A percentile compares a stretch with the other conserved stretches of the same genome.
phyloP scores from a whole-genome alignment of 192 early-diverging fungal species.

The Backusella morwellensis region DNA sequence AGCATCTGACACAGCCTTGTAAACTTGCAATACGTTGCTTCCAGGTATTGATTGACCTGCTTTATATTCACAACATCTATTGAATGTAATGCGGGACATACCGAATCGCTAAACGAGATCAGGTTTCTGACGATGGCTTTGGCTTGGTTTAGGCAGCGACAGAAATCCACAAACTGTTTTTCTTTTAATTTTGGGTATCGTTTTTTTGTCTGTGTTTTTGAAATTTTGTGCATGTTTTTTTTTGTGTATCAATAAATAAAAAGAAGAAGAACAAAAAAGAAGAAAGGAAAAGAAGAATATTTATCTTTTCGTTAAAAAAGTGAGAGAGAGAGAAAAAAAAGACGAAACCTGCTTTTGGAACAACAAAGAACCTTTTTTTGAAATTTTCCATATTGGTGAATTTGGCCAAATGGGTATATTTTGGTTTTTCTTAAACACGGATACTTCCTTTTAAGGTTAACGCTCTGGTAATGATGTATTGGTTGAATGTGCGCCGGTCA shows the following conservation, averaged over 20 bases:
- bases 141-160: conserved; percentile 27
- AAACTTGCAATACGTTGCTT: conserved; percentile 25
- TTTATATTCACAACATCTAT: neutral
- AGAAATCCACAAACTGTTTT: conserved; percentile 22
- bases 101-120: conserved; percentile 14
- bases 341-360: neutral
- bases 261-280: neutral
- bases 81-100: conserved; percentile 13
- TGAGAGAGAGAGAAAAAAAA: neutral
- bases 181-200: conserved; percentile 5
- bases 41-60: conserved; percentile 20
- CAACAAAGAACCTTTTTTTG: neutral
- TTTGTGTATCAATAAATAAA: neutral
- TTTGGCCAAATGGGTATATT: neutral
- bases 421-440: neutral
- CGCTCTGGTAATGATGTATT: no score
- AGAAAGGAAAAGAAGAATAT: neutral
- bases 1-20: conserved; percentile 24
- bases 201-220: neutral
- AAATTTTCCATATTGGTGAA: neutral
- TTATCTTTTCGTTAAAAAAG: neutral
- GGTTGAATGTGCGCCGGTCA: no score
- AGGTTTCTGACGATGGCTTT: conserved; percentile 28
- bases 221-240: neutral
- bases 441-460: neutral